Evolutionary conservation across 257 asterid genomes (phyloP).

Genomic region (Salvia splendens): DNA sequence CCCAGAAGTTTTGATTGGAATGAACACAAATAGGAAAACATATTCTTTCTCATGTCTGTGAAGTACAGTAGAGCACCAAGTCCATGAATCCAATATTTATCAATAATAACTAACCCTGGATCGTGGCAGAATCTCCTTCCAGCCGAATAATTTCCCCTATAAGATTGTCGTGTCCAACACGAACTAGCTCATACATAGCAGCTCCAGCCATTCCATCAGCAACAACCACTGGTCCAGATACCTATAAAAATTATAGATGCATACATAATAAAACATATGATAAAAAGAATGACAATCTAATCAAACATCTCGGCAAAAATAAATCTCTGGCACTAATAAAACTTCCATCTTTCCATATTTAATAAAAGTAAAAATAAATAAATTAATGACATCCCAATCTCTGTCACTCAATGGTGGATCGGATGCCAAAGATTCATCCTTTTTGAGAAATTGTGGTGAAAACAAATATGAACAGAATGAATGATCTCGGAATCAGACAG

Average conservation of each 20-base stretch:
- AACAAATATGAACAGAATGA: too few relatives aligned
- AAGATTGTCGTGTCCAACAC: slow-evolving; percentile 94
- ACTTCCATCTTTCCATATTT: too few relatives aligned
- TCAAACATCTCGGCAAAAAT: too few relatives aligned
- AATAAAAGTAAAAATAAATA: too few relatives aligned
- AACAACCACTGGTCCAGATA: slow-evolving; percentile 96
- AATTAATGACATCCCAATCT: too few relatives aligned
- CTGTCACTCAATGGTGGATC: too few relatives aligned
- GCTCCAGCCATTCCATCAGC: slow-evolving; percentile 99
- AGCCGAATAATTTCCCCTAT: slow-evolving; percentile 95
- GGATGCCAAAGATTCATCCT: too few relatives aligned
- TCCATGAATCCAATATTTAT: neutral
- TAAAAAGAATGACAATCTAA: neutral
- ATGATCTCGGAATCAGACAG: too few relatives aligned
- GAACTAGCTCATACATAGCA: slow-evolving; percentile 98
- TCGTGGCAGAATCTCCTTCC: slow-evolving; percentile 99
- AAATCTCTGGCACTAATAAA: too few relatives aligned
- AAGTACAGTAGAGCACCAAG: neutral
- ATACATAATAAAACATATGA: neutral
- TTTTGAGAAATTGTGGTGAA: too few relatives aligned
- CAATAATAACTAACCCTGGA: slow-evolving; percentile 59
- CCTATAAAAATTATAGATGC: slow-evolving; percentile 40
- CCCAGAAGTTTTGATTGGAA: neutral
- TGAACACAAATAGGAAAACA: neutral
- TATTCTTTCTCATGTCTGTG: neutral